phyloP scores from a whole-genome alignment of 2,329 filamentous ascomycete genomes.

The Beauveria sp. region DNA sequence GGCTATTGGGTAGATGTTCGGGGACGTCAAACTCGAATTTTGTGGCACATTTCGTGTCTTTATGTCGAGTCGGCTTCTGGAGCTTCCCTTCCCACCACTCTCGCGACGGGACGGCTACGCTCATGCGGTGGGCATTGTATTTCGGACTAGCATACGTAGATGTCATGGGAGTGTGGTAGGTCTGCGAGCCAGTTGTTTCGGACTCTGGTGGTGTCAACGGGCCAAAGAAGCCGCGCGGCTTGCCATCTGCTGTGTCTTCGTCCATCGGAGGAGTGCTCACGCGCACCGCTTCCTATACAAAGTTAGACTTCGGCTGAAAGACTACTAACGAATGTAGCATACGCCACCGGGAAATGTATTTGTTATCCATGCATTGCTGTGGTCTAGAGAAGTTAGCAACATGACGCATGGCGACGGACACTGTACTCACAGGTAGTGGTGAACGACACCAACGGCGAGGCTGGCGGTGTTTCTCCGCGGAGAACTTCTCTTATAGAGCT shows the following conservation, averaged over 20 bases:
- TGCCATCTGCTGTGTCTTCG: conserved; percentile 29
- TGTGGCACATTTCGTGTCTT: conserved; percentile 12
- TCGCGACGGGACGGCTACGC: conserved; percentile 18
- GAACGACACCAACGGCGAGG: conserved; percentile 20
- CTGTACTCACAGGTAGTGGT: neutral
- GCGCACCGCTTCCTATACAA: conserved; percentile 38
- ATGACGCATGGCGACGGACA: neutral
- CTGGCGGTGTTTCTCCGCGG: conserved; percentile 27
- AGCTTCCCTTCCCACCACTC: conserved; percentile 31
- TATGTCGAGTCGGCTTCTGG: conserved; percentile 16
- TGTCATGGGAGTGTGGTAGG: neutral
- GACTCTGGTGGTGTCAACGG: conserved; percentile 26
- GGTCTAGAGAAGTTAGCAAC: conserved; percentile 14
- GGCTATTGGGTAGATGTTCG: conserved; percentile 43
- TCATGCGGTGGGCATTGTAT: conserved; percentile 17
- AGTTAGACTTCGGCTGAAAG: conserved; percentile 8
- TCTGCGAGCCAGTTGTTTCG: conserved; percentile 4
- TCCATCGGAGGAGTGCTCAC: conserved; percentile 39
- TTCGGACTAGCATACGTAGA: conserved; percentile 13
- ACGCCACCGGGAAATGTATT: conserved; percentile 26
- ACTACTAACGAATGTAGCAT: conserved; percentile 14
- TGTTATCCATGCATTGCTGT: conserved; percentile 5
- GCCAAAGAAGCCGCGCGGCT: conserved; percentile 35
- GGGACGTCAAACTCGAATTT: conserved; percentile 42
- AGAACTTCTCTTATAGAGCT: conserved; percentile 35